Evolutionary conservation across 2,329 filamentous ascomycete genomes (phyloP), one percentile per base, ranked within the genome.

Genomic region (Cytospora chrysosperma): DNA sequence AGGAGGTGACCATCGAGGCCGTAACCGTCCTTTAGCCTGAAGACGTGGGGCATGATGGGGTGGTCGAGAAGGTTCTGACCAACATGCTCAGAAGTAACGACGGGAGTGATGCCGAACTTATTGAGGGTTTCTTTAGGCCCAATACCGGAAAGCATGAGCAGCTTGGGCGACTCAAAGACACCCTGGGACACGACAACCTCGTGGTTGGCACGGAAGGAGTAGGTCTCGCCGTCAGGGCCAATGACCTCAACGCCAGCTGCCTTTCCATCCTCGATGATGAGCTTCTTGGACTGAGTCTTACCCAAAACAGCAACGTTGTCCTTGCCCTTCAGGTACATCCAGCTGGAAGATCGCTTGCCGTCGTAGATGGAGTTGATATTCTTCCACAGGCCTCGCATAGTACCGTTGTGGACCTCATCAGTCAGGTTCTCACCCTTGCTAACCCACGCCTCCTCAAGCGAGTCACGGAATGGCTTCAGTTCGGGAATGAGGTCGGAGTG

Each of bases 21-120:
- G 61, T 71, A 74, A 43, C 75, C 73, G 54, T 81, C 75, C 67
- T 78, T 75, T 68, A 80, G 69, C 12, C 79, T 75, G 53, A 81
- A 81, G 17, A 83, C 76, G 58, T 82, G 76, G 1, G 79, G 77
- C 32, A 86, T 78, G 65, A 82, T 82, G 51, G 83, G 83, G 53
- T 87, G 85, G 70, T 90, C 87, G 63, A 87, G 78, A 4, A 90
- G 77, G 73, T 89, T 87, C 63, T 81, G 82, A 6, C 88, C 88
- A 3, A 91, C 86, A 52, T 87, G 85, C 1, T 83, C 82, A 0
- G 85, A 82, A 65, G 88, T 79, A 4, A 81, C 76, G 21, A 87
- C 67, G 0, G 84, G 74, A 2, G 77, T 70, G 66, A 89, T 88
- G n/a, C 77, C 74, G 69, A 84, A 80, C 59, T 77, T 75, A 24